These are phyloP conservation scores for Phytophthora sp. DNA, from an alignment of 352 stramenopile genomes.

Conservation along the genomic window DNA sequence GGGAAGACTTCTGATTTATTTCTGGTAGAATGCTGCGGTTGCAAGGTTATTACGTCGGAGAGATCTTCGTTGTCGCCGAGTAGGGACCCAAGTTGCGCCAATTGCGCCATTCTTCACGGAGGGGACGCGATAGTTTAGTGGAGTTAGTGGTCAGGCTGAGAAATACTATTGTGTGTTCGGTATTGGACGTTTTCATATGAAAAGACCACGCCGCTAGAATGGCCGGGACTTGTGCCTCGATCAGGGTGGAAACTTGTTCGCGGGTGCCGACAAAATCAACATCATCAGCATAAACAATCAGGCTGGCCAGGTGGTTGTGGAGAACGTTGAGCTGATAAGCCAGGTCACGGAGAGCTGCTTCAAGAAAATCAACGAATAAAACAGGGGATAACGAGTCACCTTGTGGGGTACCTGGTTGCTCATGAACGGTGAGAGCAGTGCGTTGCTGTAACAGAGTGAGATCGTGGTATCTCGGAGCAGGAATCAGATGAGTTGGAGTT, in stretches of 20 bases:
- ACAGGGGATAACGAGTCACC: slow-evolving; percentile 14
- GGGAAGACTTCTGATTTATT: too few relatives aligned
- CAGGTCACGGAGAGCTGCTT: slow-evolving; percentile 10
- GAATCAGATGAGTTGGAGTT: slow-evolving; percentile 9
- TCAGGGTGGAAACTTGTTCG: background rate
- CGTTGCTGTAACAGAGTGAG: background rate
- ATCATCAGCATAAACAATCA: slow-evolving; percentile 11
- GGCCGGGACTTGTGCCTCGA: background rate
- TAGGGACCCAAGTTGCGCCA: slow-evolving; percentile 6
- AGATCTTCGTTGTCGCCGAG: slow-evolving; percentile 11
- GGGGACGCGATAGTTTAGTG: background rate
- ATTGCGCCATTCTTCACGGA: slow-evolving; percentile 2
- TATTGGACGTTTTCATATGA: slow-evolving; percentile 16
- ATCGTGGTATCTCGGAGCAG: slow-evolving; percentile 2
- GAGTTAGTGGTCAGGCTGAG: background rate
- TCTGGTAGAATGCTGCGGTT: slow-evolving; percentile 7
- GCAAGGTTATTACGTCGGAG: slow-evolving; percentile 15
- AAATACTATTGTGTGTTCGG: background rate
- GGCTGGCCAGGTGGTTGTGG: slow-evolving; percentile 7
- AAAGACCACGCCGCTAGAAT: slow-evolving; percentile 3
- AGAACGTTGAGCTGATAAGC: background rate
- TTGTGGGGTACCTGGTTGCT: slow-evolving; percentile 13
- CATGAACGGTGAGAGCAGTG: slow-evolving; percentile 6
- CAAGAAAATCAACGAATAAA: slow-evolving; percentile 17
- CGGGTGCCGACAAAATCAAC: background rate